These are phyloP conservation scores for Mycothermus thermophilus DNA, from an alignment of 495 filamentous ascomycete genomes.

Conservation along the genomic window DNA sequence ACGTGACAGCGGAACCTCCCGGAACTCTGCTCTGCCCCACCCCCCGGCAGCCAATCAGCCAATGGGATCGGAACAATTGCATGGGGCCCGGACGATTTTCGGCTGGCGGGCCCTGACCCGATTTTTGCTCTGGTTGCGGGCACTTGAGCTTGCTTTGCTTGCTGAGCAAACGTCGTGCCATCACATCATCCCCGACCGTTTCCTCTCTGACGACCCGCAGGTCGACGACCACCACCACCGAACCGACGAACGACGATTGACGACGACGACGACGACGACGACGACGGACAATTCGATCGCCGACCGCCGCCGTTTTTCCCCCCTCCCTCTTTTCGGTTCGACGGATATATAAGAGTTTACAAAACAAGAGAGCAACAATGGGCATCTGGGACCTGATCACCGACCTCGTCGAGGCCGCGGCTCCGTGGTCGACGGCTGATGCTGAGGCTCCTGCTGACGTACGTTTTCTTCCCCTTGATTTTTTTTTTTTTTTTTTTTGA, in stretches of 20 bases:
- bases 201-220: background rate
- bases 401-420: conserved; percentile 41
- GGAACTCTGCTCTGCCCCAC: conserved; percentile 4
- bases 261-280: too few species aligned
- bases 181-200: conserved; percentile 8
- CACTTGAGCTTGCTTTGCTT: conserved; percentile 20
- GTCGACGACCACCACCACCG: background rate
- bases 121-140: conserved; percentile 22
- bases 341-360: too few species aligned
- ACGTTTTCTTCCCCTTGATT: too few species aligned
- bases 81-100: conserved; percentile 30
- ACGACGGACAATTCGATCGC: too few species aligned
- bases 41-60: conserved; percentile 10
- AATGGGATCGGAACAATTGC: conserved; percentile 34
- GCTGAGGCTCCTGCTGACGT: conserved; percentile 36
- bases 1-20: conserved; percentile 10
- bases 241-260: too few species aligned
- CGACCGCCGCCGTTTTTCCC: too few species aligned
- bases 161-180: conserved; percentile 24
- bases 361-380: conserved; percentile 24
- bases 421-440: conserved; percentile 41
- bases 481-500: conserved; percentile 9
- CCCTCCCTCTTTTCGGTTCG: too few species aligned
- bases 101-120: too few species aligned
- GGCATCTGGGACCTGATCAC: conserved; percentile 42